Conservation (phyloP, 1,284 basidiomycete species). For the Puccinia sorghi region DNA sequence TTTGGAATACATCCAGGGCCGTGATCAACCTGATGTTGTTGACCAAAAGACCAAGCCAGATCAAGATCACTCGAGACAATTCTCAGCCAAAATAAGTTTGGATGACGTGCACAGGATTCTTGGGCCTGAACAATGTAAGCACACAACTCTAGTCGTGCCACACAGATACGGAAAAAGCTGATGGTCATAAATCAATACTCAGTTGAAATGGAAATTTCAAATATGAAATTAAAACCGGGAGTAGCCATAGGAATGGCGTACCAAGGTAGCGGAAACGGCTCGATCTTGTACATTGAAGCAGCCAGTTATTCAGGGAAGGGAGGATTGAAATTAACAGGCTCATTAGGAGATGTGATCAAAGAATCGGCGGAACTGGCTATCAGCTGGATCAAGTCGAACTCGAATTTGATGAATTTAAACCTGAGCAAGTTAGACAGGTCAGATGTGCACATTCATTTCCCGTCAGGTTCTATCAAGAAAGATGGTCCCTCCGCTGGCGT, state of each 20-base stretch:
- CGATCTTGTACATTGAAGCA: constrained; percentile 66
- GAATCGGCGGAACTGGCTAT: constrained; percentile 83
- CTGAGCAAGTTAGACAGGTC: constrained; percentile 75
- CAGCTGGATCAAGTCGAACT: constrained; percentile 78
- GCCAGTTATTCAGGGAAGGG: constrained; percentile 52
- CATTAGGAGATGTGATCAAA: constrained; percentile 77
- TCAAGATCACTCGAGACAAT: constrained; percentile 59
- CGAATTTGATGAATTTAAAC: constrained; percentile 70
- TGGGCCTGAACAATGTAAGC: constrained; percentile 72
- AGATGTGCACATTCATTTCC: constrained; percentile 81
- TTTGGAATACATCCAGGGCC: constrained; percentile 78
- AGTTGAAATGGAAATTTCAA: constrained; percentile 49
- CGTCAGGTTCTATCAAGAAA: constrained; percentile 78
- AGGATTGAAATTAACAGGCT: constrained; percentile 52
- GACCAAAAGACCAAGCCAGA: constrained; percentile 52
- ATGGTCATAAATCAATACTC: constrained; percentile 61
- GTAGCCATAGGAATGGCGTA: constrained; percentile 78
- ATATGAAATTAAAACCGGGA: constrained; percentile 28
- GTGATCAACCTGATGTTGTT: constrained; percentile 59
- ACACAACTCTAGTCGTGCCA: no score
- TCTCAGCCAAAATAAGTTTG: constrained; percentile 68
- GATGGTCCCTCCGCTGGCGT: constrained; percentile 87
- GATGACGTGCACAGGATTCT: constrained; percentile 80
- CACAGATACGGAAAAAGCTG: constrained; percentile 53
- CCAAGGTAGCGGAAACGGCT: constrained; percentile 81